phyloP scores from a whole-genome alignment of 352 stramenopile genomes.

The Phytophthora boehmeriae region DNA sequence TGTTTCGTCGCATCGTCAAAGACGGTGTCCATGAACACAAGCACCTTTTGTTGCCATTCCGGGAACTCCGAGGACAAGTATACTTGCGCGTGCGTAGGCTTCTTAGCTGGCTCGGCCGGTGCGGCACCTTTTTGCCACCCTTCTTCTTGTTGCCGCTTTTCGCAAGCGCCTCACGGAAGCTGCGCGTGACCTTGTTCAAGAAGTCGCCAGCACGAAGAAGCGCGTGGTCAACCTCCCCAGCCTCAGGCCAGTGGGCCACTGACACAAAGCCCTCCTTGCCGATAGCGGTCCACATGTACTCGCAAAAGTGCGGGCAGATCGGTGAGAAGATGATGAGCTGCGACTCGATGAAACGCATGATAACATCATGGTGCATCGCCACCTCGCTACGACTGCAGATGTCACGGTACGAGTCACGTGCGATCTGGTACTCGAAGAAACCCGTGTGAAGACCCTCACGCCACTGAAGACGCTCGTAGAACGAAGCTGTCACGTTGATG shows the following conservation, averaged over 20 bases:
- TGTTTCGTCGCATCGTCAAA: constrained; percentile 65
- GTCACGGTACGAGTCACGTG: constrained; percentile 97
- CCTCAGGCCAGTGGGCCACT: constrained; percentile 86
- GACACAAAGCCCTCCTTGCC: constrained; percentile 93
- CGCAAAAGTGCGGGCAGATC: constrained; percentile 95
- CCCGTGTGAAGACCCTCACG: constrained; percentile 97
- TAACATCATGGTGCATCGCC: constrained; percentile 93
- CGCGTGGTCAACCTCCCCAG: constrained; percentile 91
- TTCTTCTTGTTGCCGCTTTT: constrained; percentile 89
- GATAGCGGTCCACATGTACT: constrained; percentile 93
- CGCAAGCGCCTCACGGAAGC: constrained; percentile 88
- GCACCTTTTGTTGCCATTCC: constrained; percentile 84
- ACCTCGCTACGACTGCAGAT: constrained; percentile 88
- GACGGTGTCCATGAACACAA: constrained; percentile 80
- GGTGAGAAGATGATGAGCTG: constrained; percentile 95
- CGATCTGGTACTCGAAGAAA: constrained; percentile 99
- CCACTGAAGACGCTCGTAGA: constrained; percentile 93
- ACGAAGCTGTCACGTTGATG: constrained; percentile 89
- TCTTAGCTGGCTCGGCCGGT: constrained; percentile 79
- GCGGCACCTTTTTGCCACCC: constrained; percentile 85
- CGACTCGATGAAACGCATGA: constrained; percentile 94
- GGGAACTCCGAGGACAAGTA: constrained; percentile 88
- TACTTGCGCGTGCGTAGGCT: constrained; percentile 87
- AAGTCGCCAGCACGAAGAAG: constrained; percentile 94
- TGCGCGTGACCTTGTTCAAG: constrained; percentile 91